Evolutionary conservation across 2,329 filamentous ascomycete genomes (phyloP).

Genomic region (Ampelomyces quisqualis): DNA sequence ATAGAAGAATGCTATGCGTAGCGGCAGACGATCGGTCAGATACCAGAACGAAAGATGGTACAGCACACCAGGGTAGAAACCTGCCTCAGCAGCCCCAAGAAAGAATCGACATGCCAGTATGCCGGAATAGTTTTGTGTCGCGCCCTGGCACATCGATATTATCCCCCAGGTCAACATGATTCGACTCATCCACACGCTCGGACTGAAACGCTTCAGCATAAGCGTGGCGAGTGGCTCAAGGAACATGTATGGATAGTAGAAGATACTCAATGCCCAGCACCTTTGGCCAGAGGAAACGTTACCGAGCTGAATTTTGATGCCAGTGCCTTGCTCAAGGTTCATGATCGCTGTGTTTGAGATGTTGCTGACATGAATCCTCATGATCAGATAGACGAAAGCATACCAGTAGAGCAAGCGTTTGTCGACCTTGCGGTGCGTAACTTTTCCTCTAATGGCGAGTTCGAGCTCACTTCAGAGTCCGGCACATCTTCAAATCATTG

Average conservation of each 20-base stretch:
- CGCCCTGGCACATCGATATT: slow-evolving; percentile 49
- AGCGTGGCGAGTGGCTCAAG: slow-evolving; percentile 31
- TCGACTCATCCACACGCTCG: slow-evolving; percentile 23
- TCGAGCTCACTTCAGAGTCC: slow-evolving; percentile 12
- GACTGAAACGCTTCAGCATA: slow-evolving; percentile 22
- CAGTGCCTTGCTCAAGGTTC: slow-evolving; percentile 36
- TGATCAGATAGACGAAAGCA: slow-evolving; percentile 35
- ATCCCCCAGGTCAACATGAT: slow-evolving; percentile 30
- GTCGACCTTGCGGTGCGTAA: slow-evolving; percentile 36
- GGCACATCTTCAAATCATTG: slow-evolving; percentile 8
- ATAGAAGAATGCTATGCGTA: slow-evolving; percentile 58
- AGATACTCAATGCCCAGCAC: slow-evolving; percentile 38
- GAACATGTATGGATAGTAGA: slow-evolving; percentile 41
- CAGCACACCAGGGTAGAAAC: slow-evolving; percentile 39
- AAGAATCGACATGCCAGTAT: slow-evolving; percentile 49
- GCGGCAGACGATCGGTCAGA: slow-evolving; percentile 56
- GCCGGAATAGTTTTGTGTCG: slow-evolving; percentile 47
- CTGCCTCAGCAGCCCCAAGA: slow-evolving; percentile 29
- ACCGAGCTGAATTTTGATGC: slow-evolving; percentile 38
- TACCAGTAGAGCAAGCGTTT: slow-evolving; percentile 35
- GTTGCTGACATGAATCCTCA: slow-evolving; percentile 36
- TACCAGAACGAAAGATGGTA: slow-evolving; percentile 64
- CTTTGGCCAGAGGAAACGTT: slow-evolving; percentile 33
- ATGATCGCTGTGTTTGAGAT: slow-evolving; percentile 42
- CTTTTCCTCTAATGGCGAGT: slow-evolving; percentile 9